Evolutionary conservation across 768 basidiomycete species (phyloP), one percentile per base, ranked within the genome.

Genomic region (Suillus ampliporus): DNA sequence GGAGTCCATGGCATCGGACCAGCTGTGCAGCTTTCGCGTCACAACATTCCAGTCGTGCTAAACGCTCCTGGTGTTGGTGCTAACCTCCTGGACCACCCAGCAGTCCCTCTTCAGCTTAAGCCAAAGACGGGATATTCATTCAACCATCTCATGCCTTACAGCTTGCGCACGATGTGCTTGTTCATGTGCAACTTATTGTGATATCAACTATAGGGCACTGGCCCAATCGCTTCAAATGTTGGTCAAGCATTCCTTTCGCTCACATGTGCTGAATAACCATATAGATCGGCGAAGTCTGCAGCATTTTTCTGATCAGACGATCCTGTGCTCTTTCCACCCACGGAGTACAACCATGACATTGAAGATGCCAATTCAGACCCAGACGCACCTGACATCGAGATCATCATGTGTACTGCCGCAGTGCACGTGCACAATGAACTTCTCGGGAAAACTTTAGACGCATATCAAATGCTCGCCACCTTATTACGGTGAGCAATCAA

Each of bases 161-260:
- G 41, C 38, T 28, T 54, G 19, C 38, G 58, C 34, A 59, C 62
- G 3, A 53, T n/a, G 41, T 40, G 40, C 13, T 21, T 59, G 17
- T 53, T 60, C 37, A 53, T 59, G 4, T 41, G 51, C 8, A 58
- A 63, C 41, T 21, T 63, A 10, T 15, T 63, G 37, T 47, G 50
- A 34, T 63, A 59, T 50, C 28, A 51, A 28, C 38, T 63, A 11
- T 52, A 31, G 28, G 75, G 77, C 1, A 79, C 69, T 23, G 87
- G 87, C 0, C 78, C 82, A 2, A 53, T 87, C 21, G 69, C 83
- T 1, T 79, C 75, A 6, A 87, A 86, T 60, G 86, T 87, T 61
- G n/a, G 58, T 40, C 8, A 11, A 26, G 31, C 51, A 17, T 23
- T 26, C 35, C 17, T 51, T 38, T 19, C 17, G 1, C n/a, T 37